Conservation (phyloP, 2,329 filamentous ascomycete species). For the Laburnicola sp. region DNA sequence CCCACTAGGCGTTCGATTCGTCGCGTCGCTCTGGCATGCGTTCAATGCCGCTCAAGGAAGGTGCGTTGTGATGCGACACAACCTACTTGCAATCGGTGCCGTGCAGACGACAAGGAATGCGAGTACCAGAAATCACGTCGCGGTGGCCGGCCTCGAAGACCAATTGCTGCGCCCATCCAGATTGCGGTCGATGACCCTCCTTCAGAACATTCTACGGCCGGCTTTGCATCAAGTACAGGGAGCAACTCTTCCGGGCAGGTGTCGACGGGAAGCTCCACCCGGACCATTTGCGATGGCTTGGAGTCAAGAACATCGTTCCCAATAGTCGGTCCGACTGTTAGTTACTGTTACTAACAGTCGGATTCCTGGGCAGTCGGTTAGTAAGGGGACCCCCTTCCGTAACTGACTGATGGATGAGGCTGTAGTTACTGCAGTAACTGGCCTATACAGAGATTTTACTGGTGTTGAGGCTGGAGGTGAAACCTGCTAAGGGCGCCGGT, state of each 20-base stretch:
- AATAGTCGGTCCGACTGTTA: too few relatives aligned
- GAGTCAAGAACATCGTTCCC: conserved; percentile 4
- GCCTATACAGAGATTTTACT: too few relatives aligned
- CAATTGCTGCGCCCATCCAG: conserved; percentile 6
- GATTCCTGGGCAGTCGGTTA: too few relatives aligned
- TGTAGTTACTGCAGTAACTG: too few relatives aligned
- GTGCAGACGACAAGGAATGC: conserved; percentile 20
- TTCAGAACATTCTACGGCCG: conserved; percentile 9
- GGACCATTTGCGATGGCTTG: conserved; percentile 13
- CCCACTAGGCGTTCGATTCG: conserved; percentile 11
- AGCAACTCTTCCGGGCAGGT: conserved; percentile 9
- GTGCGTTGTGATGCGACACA: conserved; percentile 21
- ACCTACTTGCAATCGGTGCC: conserved; percentile 18
- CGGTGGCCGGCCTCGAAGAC: conserved; percentile 18
- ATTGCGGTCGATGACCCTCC: background rate
- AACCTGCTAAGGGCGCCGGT: too few relatives aligned
- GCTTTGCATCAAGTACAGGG: background rate
- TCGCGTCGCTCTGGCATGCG: conserved; percentile 24
- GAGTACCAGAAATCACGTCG: conserved; percentile 25
- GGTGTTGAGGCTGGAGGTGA: too few relatives aligned
- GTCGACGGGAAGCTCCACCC: conserved; percentile 14
- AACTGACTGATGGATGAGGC: too few relatives aligned
- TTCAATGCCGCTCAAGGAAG: conserved; percentile 25
- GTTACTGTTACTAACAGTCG: too few relatives aligned
- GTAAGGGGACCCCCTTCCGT: too few relatives aligned